phyloP scores from a whole-genome alignment of 2,329 filamentous ascomycete genomes.

The Cladorrhinum sp. region DNA sequence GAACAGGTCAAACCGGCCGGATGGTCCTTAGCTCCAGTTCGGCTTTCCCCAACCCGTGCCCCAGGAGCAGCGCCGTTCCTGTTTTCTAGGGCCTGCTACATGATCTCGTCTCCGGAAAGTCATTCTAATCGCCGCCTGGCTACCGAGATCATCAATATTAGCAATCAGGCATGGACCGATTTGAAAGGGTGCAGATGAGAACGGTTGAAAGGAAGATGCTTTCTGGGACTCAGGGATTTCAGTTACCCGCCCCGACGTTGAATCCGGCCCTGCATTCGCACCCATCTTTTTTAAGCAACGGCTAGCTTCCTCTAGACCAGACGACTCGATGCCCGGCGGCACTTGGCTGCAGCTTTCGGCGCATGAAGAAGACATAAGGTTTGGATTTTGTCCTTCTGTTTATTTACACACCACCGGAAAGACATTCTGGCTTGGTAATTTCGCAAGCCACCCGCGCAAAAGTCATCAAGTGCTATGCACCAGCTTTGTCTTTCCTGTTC shows the following conservation, averaged over 20 bases:
- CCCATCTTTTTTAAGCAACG: background rate
- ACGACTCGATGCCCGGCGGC: background rate
- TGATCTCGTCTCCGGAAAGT: background rate
- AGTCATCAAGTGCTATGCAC: no score
- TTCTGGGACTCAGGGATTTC: background rate
- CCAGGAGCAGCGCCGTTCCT: background rate
- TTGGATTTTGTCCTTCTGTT: background rate
- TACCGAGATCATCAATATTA: background rate
- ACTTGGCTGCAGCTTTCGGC: background rate
- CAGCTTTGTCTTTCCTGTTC: no score
- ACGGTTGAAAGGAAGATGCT: background rate
- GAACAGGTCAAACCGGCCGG: background rate
- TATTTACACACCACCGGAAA: background rate
- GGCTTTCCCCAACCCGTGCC: background rate
- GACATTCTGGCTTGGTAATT: no score
- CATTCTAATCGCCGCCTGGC: no score
- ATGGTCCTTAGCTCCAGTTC: background rate
- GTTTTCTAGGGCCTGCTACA: background rate
- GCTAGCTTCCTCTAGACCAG: background rate
- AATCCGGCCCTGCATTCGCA: background rate
- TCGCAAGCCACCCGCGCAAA: no score
- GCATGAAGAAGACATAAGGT: background rate
- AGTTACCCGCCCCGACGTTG: background rate
- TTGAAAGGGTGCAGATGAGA: background rate
- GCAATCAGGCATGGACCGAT: background rate